Conservation (phyloP, 2,329 filamentous ascomycete species). For the Aaosphaeria arxii region DNA sequence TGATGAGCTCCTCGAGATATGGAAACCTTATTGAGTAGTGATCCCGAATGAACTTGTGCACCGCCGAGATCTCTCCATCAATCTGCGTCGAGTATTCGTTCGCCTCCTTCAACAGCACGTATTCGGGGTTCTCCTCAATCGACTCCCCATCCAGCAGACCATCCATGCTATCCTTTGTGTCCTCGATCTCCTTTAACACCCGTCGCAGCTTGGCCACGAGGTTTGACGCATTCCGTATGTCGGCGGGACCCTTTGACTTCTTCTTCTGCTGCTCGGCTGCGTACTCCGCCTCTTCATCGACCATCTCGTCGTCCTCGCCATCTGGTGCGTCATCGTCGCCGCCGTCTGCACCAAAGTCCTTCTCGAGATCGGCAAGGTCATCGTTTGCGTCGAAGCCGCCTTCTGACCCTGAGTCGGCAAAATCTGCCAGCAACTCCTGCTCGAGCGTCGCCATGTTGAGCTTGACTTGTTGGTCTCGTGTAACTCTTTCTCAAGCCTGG, state of each 20-base stretch:
- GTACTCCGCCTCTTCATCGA: constrained; percentile 60
- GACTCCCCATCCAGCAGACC: constrained; percentile 67
- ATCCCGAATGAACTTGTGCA: constrained; percentile 95
- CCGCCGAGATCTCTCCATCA: constrained; percentile 84
- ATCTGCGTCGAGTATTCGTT: constrained; percentile 90
- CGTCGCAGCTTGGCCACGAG: constrained; percentile 81
- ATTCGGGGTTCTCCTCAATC: constrained; percentile 89
- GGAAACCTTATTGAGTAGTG: constrained; percentile 94
- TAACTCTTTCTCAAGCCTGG: no score
- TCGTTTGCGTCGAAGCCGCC: constrained; percentile 51
- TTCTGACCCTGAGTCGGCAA: constrained; percentile 81
- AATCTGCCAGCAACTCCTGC: constrained; percentile 89
- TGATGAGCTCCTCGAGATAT: constrained; percentile 85
- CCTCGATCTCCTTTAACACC: constrained; percentile 63
- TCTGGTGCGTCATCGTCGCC: constrained; percentile 50
- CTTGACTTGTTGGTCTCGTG: no score
- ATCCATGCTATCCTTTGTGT: constrained; percentile 63
- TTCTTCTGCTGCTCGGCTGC: constrained; percentile 51
- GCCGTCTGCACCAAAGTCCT: constrained; percentile 29
- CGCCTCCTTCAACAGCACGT: constrained; percentile 81
- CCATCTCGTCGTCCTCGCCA: constrained; percentile 60
- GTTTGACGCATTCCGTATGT: constrained; percentile 74
- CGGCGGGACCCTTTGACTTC: constrained; percentile 65
- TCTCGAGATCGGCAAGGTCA: constrained; percentile 33
- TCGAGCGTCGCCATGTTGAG: constrained; percentile 74